phyloP scores from a whole-genome alignment of 305 asterid species.

The Fraxinus greggii region DNA sequence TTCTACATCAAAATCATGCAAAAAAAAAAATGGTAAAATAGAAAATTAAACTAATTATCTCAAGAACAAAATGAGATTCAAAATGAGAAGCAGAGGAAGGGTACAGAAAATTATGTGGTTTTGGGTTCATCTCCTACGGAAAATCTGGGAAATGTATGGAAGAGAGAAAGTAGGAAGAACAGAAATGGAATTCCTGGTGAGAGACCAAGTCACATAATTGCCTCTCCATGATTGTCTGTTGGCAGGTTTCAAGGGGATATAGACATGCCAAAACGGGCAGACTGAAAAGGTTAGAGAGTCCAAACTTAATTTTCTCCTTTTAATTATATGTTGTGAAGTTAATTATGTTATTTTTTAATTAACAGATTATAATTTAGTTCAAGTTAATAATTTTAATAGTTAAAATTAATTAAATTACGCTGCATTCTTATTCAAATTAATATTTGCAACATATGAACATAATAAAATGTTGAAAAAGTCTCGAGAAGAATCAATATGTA shows the following conservation, averaged over 20 bases:
- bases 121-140: not conserved
- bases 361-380: no score
- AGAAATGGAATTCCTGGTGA: not conserved
- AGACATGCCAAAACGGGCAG: not conserved
- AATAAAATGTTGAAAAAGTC: no score
- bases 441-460: no score
- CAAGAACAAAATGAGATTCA: not conserved
- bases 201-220: constrained; percentile 13
- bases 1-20: not conserved
- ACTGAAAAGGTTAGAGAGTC: not conserved
- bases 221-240: not conserved
- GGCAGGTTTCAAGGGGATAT: constrained; percentile 2
- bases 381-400: no score
- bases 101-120: not conserved
- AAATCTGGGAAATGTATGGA: not conserved
- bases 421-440: no score
- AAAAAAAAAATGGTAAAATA: not conserved
- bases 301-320: not conserved
- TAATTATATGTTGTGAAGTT: not conserved
- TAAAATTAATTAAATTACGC: no score
- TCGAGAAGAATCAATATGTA: no score
- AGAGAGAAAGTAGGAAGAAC: not conserved
- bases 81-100: not conserved
- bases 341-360: not conserved
- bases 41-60: not conserved